These are phyloP conservation scores for Mycena citricolor DNA, from an alignment of 1,284 basidiomycete species.

Conservation along the genomic window DNA sequence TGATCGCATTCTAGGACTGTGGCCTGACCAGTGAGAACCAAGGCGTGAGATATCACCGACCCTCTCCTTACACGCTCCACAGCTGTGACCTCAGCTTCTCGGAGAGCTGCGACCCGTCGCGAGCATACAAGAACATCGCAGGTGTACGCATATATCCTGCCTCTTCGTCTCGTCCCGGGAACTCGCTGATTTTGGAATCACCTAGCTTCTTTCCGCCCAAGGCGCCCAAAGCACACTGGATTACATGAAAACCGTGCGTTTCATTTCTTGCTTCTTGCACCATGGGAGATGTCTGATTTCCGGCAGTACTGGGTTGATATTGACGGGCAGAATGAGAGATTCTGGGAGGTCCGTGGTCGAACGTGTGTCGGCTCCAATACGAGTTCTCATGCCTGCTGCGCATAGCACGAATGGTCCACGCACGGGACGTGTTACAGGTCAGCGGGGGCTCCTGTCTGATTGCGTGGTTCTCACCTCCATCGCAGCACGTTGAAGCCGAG, in stretches of 20 bases:
- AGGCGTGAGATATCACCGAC: too few relatives aligned
- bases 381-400: conserved; percentile 1
- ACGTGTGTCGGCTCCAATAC: background rate
- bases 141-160: conserved; percentile 43
- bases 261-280: too few relatives aligned
- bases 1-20: conserved; percentile 44
- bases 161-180: too few relatives aligned
- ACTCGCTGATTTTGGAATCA: background rate
- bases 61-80: conserved; percentile 7
- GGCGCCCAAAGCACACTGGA: conserved; percentile 60
- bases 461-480: background rate
- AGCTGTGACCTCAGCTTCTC: conserved; percentile 71
- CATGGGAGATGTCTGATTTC: too few relatives aligned
- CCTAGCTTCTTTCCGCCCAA: conserved; percentile 56
- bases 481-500: conserved; percentile 58
- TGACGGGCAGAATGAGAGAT: conserved; percentile 57
- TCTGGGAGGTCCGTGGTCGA: conserved; percentile 61
- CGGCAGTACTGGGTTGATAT: conserved; percentile 16
- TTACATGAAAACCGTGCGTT: conserved; percentile 61
- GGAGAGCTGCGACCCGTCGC: conserved; percentile 63
- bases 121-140: conserved; percentile 59
- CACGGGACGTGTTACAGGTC: conserved; percentile 79
- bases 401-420: conserved; percentile 65
- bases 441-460: too few relatives aligned
- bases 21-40: conserved; percentile 70